Conservation (phyloP, 2,329 filamentous ascomycete genomes). For the Aureobasidium melanogenum region DNA sequence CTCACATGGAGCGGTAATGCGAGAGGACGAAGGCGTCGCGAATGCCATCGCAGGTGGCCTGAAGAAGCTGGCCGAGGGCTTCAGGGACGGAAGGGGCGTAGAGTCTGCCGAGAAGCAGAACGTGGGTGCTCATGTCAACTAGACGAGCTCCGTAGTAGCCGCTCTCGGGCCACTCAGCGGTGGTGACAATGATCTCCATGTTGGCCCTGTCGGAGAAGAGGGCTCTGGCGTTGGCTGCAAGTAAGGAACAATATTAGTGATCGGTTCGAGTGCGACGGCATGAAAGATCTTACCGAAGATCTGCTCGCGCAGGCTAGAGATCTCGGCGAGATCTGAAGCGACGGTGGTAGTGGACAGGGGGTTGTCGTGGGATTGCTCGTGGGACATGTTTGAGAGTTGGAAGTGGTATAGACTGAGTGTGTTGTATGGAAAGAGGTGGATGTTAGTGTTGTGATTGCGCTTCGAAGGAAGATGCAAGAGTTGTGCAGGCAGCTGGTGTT, state of each 20-base stretch:
- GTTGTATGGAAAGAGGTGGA: neutral
- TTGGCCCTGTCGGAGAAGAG: neutral
- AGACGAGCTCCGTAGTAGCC: conserved; percentile 1
- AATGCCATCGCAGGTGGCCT: neutral
- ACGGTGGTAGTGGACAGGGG: neutral
- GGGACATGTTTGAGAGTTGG: neutral
- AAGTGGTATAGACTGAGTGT: neutral
- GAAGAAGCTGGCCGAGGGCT: neutral
- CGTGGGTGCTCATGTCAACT: neutral
- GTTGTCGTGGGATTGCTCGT: neutral
- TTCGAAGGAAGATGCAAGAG: neutral
- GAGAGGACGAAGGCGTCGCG: neutral
- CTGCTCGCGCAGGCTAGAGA: neutral
- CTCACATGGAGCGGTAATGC: neutral
- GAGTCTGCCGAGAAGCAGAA: neutral
- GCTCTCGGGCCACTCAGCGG: conserved; percentile 1
- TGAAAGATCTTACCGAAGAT: neutral
- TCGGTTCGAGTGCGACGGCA: neutral
- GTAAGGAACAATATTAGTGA: neutral
- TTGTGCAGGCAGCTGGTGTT: neutral
- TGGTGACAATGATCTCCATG: neutral
- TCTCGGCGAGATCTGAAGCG: neutral
- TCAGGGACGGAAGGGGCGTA: neutral
- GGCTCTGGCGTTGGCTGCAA: neutral
- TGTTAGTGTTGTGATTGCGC: neutral